Base-by-base conservation (phyloP, 768 basidiomycete species). In the Flagelloscypha sp. region DNA sequence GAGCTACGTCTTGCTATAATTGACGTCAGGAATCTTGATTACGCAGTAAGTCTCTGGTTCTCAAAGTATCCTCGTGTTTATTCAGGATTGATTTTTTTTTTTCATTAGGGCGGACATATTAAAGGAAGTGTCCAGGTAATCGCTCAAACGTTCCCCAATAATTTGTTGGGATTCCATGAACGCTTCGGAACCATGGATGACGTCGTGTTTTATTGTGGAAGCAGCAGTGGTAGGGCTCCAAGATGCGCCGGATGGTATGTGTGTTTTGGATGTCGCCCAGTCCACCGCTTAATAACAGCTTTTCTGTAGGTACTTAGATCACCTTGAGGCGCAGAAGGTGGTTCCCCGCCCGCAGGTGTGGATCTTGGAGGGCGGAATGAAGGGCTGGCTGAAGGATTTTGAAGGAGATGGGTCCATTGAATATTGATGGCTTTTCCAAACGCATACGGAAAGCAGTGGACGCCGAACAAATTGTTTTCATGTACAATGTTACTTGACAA, bases 161-260 rank as follows among this genome's bases (percentile, higher is more conserved):
- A 66, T 23, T 51, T 72, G 9, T 54, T 61, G 1, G 24, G 29
- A 7, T 68, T 75, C 45, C 58, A 64, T 19, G 56, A 66, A 19
- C 54, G 57, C 33, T 62, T 68, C 43, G 55, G 55, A 33, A 45
- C 58, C 16, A 65, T 57, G 0, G 45, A 54, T 7, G 52, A 55
- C 9, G 70, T 77, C 7, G 62, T 76, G 6, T 76, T 77, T 39
- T 76, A 76, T 38, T 76, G 72, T 37, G 54, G 59, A 27, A 68
- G 68, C 44, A 74, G 70, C 1, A 55, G 57, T 27, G 73, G 72
- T 12, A 57, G 75, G 19, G 74, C 60, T 1, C 72, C 74, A 11
- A 58, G 74, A 9, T 72, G 67, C 50, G 74, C 72, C 13, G 66
- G 63, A 50, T 77, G 73, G 76, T 74, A 49, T 21, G 58, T 42